Percentiles rank a stretch among this genome's conserved stretches.
phyloP scores from a whole-genome alignment of 169 alveolate genomes.

The Plasmodium inui region DNA sequence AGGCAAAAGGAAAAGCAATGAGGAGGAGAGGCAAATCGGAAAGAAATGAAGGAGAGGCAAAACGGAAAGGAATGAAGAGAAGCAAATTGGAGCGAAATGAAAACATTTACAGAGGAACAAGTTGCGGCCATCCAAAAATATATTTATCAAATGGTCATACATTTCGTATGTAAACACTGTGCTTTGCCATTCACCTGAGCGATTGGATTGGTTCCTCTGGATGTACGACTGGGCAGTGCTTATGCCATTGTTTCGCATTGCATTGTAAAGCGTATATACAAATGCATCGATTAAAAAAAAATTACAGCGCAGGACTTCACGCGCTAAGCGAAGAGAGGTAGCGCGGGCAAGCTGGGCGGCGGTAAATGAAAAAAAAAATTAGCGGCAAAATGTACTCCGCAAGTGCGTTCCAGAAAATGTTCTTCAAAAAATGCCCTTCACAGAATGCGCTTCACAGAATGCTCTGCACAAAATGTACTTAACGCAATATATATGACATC shows the following conservation, averaged over 20 bases:
- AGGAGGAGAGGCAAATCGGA: neutral
- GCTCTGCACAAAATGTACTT: neutral
- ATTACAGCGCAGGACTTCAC: neutral
- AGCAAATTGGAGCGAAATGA: neutral
- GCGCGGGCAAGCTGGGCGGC: neutral
- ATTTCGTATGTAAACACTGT: neutral
- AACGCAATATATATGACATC: neutral
- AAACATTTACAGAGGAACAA: neutral
- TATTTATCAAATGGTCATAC: conserved; percentile 2
- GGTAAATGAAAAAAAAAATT: conserved; percentile 1
- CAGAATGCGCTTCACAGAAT: neutral
- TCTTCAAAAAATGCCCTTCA: neutral
- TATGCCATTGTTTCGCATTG: neutral
- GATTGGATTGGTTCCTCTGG: neutral
- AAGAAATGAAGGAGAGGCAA: neutral
- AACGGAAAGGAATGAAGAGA: neutral
- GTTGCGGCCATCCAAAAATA: neutral
- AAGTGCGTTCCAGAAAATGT: neutral
- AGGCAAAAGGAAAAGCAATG: neutral
- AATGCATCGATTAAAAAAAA: neutral
- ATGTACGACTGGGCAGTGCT: neutral
- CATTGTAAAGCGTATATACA: neutral
- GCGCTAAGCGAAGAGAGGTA: neutral
- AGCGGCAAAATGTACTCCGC: neutral
- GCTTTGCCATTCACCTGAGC: neutral